Percentiles rank a stretch among this genome's conserved stretches.
Conservation (phyloP, 331 rosid genomes). For the Quercus lobata region DNA sequence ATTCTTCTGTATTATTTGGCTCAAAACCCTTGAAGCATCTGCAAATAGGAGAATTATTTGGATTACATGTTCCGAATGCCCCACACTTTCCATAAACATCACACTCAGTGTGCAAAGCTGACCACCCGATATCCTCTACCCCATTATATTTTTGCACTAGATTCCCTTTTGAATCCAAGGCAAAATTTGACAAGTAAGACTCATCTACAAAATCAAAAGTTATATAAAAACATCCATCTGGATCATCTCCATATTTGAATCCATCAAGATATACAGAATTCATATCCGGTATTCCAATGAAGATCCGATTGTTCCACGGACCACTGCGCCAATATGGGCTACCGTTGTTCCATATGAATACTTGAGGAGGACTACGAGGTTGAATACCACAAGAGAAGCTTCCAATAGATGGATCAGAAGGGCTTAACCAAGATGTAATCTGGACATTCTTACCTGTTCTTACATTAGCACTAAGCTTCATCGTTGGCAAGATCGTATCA, state of each 20-base stretch:
- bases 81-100: slow-evolving; percentile 37
- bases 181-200: slow-evolving; percentile 9
- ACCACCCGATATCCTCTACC: background rate
- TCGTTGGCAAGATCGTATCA: background rate
- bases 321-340: slow-evolving; percentile 32
- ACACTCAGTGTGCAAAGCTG: background rate
- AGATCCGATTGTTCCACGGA: slow-evolving; percentile 47
- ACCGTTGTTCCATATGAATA: slow-evolving; percentile 25
- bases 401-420: slow-evolving; percentile 33
- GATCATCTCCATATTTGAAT: slow-evolving; percentile 20
- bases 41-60: slow-evolving; percentile 22
- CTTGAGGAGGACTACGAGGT: slow-evolving; percentile 23
- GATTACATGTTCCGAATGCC: slow-evolving; percentile 31
- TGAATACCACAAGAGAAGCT: slow-evolving; percentile 18
- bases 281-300: slow-evolving; percentile 42
- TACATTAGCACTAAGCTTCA: slow-evolving; percentile 6
- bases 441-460: slow-evolving; percentile 24
- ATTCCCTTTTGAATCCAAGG: slow-evolving; percentile 20
- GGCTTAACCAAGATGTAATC: slow-evolving; percentile 22
- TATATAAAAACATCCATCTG: slow-evolving; percentile 24
- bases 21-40: slow-evolving; percentile 35
- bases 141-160: background rate
- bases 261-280: slow-evolving; percentile 30
- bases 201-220: slow-evolving; percentile 15
- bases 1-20: slow-evolving; percentile 24